Evolutionary conservation across 164 flowering plant species (phyloP).

Genomic region (Cinnamomum micranthum): DNA sequence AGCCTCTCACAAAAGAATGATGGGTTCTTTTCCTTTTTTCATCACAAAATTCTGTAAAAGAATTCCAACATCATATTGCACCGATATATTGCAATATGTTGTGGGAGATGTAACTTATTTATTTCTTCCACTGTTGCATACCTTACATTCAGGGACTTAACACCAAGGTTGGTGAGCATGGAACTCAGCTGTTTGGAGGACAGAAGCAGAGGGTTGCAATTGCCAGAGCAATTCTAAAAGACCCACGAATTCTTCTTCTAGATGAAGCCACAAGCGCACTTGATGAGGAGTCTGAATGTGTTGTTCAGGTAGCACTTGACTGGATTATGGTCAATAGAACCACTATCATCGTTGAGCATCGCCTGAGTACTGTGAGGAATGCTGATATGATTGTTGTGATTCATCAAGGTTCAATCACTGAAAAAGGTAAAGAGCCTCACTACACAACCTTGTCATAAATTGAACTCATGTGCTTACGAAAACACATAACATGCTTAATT

Average conservation of each 20-base stretch:
- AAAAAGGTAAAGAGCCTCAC: slow-evolving; percentile 33
- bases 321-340: not conserved
- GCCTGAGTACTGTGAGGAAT: slow-evolving; percentile 43
- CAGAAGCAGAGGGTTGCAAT: slow-evolving; percentile 14
- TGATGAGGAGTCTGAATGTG: too few species aligned
- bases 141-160: slow-evolving; percentile 19
- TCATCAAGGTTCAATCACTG: slow-evolving; percentile 38
- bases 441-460: not conserved
- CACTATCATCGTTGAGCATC: slow-evolving; percentile 52
- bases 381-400: slow-evolving; percentile 48
- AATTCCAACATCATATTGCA: not conserved
- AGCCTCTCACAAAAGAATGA: not conserved
- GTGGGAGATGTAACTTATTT: not conserved
- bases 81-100: not conserved
- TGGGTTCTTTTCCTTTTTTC: not conserved
- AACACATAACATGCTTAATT: not conserved
- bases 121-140: not conserved
- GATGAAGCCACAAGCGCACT: too few species aligned
- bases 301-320: too few species aligned
- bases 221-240: slow-evolving; percentile 17
- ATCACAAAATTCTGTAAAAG: not conserved
- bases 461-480: not conserved
- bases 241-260: too few species aligned
- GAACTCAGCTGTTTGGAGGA: slow-evolving; percentile 21
- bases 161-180: slow-evolving; percentile 25